These are phyloP conservation scores for Ulmus americana DNA, from an alignment of 331 rosid genomes.

Conservation along the genomic window DNA sequence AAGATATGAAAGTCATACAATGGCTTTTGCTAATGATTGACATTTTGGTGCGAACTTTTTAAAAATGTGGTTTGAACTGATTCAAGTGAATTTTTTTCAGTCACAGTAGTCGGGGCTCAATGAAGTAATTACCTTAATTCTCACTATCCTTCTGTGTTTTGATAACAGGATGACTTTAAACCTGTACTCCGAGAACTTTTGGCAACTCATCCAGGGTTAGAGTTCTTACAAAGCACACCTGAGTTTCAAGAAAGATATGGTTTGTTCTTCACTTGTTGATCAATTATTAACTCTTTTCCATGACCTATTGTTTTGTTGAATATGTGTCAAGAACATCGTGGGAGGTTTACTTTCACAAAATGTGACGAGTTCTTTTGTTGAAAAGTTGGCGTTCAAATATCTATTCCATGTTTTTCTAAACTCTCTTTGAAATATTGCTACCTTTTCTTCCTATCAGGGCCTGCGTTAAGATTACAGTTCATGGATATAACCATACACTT, in stretches of 20 bases:
- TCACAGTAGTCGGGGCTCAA: slow-evolving; percentile 2
- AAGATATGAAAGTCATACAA: not conserved
- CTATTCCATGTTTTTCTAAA: not conserved
- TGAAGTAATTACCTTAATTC: slow-evolving; percentile 17
- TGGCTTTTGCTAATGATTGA: not conserved
- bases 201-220: slow-evolving; percentile 95
- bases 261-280: slow-evolving; percentile 28
- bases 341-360: not conserved
- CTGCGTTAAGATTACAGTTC: not conserved
- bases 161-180: slow-evolving; percentile 84
- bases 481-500: not conserved
- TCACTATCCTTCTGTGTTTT: slow-evolving; percentile 20
- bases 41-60: no score
- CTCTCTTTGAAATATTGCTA: not conserved
- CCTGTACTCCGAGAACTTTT: slow-evolving; percentile 89
- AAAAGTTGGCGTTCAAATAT: not conserved
- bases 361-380: not conserved
- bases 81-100: not conserved
- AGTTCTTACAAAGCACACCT: slow-evolving; percentile 93
- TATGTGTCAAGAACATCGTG: not conserved
- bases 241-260: slow-evolving; percentile 99
- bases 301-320: not conserved
- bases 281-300: not conserved
- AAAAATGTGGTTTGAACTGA: not conserved
- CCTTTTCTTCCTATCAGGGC: not conserved